phyloP scores from a whole-genome alignment of 2,329 filamentous ascomycete genomes.

The Colletotrichum horii region DNA sequence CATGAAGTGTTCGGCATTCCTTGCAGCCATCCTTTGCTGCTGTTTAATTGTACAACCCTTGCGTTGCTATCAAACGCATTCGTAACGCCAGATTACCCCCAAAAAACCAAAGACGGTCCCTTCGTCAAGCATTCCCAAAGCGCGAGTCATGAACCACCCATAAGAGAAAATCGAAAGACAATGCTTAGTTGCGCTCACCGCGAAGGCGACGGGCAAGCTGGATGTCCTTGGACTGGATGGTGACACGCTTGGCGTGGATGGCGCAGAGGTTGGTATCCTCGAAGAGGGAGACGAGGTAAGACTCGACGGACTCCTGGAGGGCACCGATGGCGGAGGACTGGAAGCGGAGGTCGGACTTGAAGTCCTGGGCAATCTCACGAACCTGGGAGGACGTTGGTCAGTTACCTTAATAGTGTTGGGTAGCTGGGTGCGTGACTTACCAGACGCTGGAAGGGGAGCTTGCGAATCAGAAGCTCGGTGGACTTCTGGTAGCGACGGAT shows the following conservation, averaged over 20 bases:
- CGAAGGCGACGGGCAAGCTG: slow-evolving; percentile 95
- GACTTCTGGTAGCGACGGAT: slow-evolving; percentile 93
- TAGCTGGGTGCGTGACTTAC: slow-evolving; percentile 50
- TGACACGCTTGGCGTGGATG: slow-evolving; percentile 99
- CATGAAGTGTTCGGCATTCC: slow-evolving; percentile 40
- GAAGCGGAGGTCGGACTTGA: slow-evolving; percentile 96
- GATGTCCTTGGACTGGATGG: slow-evolving; percentile 97
- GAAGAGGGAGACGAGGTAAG: slow-evolving; percentile 96
- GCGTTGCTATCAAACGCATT: slow-evolving; percentile 43
- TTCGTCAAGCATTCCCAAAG: slow-evolving; percentile 45
- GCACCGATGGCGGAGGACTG: slow-evolving; percentile 97
- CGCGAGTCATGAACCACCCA: slow-evolving; percentile 45
- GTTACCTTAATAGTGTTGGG: neutral
- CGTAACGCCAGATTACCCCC: slow-evolving; percentile 51
- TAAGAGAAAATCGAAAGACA: slow-evolving; percentile 27
- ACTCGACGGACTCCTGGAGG: slow-evolving; percentile 98
- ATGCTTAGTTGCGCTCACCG: slow-evolving; percentile 83
- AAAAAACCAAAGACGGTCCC: slow-evolving; percentile 28
- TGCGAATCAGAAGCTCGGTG: slow-evolving; percentile 89
- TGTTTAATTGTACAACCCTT: slow-evolving; percentile 49
- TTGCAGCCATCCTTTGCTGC: slow-evolving; percentile 38
- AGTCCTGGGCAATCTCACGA: slow-evolving; percentile 94
- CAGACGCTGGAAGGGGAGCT: slow-evolving; percentile 96
- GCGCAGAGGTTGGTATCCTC: slow-evolving; percentile 99
- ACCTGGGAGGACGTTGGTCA: slow-evolving; percentile 51